Evolutionary conservation across 2,329 filamentous ascomycete species (phyloP).

Genomic region (Arthroderma sp.): DNA sequence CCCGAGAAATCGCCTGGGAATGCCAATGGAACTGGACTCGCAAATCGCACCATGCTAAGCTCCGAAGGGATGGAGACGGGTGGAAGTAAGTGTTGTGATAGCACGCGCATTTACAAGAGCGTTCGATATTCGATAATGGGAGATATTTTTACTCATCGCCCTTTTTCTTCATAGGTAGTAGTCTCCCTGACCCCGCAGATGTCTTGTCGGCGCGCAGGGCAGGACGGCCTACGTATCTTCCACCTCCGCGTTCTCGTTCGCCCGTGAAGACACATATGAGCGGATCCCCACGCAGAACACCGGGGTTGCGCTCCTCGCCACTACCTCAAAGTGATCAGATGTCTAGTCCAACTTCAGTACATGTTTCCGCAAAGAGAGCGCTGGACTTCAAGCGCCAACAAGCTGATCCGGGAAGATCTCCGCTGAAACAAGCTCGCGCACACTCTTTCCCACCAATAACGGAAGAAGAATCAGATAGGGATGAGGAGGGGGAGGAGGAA

Average conservation of each 20-base stretch:
- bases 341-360: constrained; percentile 26
- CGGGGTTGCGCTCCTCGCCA: constrained; percentile 30
- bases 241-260: constrained; percentile 30
- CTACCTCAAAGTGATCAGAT: constrained; percentile 22
- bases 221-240: constrained; percentile 24
- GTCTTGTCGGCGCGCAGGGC: constrained; percentile 24
- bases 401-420: constrained; percentile 19
- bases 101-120: neutral
- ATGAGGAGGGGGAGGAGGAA: neutral
- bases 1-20: constrained; percentile 49
- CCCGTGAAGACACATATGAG: constrained; percentile 33
- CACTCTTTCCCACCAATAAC: constrained; percentile 20
- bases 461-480: constrained; percentile 8
- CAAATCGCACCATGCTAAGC: constrained; percentile 35
- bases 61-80: constrained; percentile 52
- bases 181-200: constrained; percentile 30
- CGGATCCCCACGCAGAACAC: constrained; percentile 31
- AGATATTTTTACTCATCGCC: neutral
- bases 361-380: constrained; percentile 14
- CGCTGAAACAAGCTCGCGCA: constrained; percentile 23
- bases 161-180: constrained; percentile 21
- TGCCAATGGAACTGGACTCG: constrained; percentile 19
- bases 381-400: constrained; percentile 11
- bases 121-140: neutral
- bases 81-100: constrained; percentile 38